These are phyloP conservation scores for Eragrostis nindensis DNA, from an alignment of 176 grass and related monocot genomes.

Conservation along the genomic window DNA sequence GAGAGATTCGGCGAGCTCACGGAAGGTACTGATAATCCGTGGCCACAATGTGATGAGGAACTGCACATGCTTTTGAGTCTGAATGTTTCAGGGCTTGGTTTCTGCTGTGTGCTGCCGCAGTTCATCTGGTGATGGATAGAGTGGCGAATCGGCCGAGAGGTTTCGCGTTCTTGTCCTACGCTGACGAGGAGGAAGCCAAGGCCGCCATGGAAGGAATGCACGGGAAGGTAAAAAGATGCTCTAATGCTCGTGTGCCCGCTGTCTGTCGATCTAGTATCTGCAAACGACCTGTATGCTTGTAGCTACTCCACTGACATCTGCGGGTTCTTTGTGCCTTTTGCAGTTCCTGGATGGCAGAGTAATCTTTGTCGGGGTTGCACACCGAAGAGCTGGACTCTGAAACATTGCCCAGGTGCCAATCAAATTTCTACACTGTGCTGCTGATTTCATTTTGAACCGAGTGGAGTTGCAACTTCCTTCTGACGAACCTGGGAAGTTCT, in stretches of 20 bases:
- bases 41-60: neutral
- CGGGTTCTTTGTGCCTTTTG: conserved; percentile 18
- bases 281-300: neutral
- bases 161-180: conserved; percentile 69
- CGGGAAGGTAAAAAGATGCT: conserved; percentile 62
- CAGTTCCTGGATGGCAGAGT: conserved; percentile 85
- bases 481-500: neutral
- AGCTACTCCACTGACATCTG: conserved; percentile 5
- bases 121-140: conserved; percentile 76
- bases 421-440: conserved; percentile 30
- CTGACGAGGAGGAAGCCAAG: conserved; percentile 59
- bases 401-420: conserved; percentile 14
- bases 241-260: neutral
- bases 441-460: neutral
- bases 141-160: conserved; percentile 68
- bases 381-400: conserved; percentile 48
- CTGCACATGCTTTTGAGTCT: neutral
- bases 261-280: neutral
- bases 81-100: neutral
- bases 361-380: conserved; percentile 74
- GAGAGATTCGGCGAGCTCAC: conserved; percentile 65
- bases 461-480: neutral
- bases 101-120: conserved; percentile 37
- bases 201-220: conserved; percentile 76
- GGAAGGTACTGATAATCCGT: conserved; percentile 52